Evolutionary conservation across 2,329 filamentous ascomycete genomes (phyloP), one percentile per base, ranked within the genome.

Genomic region (Botrytis medusae): DNA sequence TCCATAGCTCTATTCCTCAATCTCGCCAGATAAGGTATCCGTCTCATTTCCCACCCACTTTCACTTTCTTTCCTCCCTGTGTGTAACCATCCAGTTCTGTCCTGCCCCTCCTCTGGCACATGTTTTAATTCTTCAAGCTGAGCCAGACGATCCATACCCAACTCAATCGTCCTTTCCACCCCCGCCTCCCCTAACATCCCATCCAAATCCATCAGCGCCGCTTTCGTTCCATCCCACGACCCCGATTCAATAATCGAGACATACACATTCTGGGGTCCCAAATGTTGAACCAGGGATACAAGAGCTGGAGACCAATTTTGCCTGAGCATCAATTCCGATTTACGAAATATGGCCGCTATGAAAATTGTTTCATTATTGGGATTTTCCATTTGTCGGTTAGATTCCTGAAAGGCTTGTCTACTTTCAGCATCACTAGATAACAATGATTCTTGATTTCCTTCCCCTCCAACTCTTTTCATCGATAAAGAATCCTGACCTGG

Each of bases 321-420:
- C 12, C 87, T 85, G 2, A 93, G 84, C 37, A 92, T 83, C 1
- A 80, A 79, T 74, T 87, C 91, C 75, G 88, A 88, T 78, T 92
- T 93, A 86, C 90, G 92, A 78, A 92, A 90, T 79, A 91, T 88
- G 74, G 88, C 88, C 7, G 90, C 88, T 74, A 94, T 92, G 82
- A 89, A 93, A 75, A 93, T 86, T 60, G 74, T 76, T 44, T 78
- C 62, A 25, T 75, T 59, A 42, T 72, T 61, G 25, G 77, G 75
- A 62, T 73, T 40, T 3, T 32, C 59, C 29, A 48, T 10, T 25
- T 42, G 42, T n/a, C 42, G 42, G 25, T 16, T 40, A 18, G 7
- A n/a, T 51, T 44, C 65, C 34, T 32, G 18, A 42, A 32, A 42
- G 12, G 57, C 22, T 37, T 10, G 9, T n/a, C n/a, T 42, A 29